These are phyloP conservation scores for Trichosporon coremiiforme DNA, from an alignment of 1,284 basidiomycete species.

Conservation along the genomic window DNA sequence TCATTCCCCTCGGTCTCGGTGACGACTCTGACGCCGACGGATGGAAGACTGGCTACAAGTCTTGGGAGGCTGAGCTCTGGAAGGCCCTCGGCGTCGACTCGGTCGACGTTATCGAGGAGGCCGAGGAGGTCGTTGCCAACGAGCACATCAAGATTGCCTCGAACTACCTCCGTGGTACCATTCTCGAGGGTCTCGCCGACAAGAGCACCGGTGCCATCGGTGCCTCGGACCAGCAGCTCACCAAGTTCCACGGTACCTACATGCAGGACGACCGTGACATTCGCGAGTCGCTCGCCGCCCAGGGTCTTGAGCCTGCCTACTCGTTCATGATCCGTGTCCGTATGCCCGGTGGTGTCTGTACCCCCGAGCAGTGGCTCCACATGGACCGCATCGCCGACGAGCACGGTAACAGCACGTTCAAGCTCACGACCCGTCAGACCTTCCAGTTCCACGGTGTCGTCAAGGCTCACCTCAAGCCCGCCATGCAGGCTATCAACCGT, in stretches of 20 bases:
- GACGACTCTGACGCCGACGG: constrained; percentile 99
- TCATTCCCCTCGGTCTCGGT: constrained; percentile 78
- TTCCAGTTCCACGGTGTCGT: constrained; percentile 99
- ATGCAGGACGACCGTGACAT: constrained; percentile 98
- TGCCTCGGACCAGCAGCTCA: constrained; percentile 87
- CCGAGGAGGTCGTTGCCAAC: constrained; percentile 97
- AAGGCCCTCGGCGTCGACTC: constrained; percentile 90
- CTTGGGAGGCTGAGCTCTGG: constrained; percentile 92
- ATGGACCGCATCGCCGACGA: constrained; percentile 96
- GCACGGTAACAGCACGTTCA: constrained; percentile 91
- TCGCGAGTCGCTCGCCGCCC: constrained; percentile 88
- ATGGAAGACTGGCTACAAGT: constrained; percentile 91
- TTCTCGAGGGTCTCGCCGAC: constrained; percentile 87
- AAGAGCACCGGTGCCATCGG: constrained; percentile 84
- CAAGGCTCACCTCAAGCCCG: constrained; percentile 92
- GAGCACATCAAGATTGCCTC: constrained; percentile 99
- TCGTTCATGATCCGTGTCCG: constrained; percentile 98
- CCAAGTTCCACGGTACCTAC: constrained; percentile 98
- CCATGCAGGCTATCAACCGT: constrained; percentile 95
- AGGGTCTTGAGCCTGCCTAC: constrained; percentile 94
- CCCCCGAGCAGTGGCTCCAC: constrained; percentile 86
- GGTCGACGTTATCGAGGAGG: constrained; percentile 85
- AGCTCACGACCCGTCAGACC: constrained; percentile 97
- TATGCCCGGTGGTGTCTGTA: constrained; percentile 93
- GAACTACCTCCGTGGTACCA: constrained; percentile 91